A percentile compares a stretch with the other conserved stretches of the same genome.
Conservation (phyloP, 2,329 filamentous ascomycete species). For the Pyricularia pennisetigena region DNA sequence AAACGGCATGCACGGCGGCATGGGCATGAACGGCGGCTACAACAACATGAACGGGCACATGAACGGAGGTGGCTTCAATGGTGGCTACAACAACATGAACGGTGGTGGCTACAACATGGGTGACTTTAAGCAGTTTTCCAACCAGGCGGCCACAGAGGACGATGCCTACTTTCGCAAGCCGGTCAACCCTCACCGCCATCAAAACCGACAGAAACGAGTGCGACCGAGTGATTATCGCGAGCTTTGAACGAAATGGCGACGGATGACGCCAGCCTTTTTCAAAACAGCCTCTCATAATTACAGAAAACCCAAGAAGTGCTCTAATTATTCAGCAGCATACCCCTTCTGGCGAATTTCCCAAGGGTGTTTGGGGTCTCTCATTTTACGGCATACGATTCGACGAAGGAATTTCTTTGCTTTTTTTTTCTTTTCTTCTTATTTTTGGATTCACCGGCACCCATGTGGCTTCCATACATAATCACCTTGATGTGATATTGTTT, state of each 20-base stretch:
- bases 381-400: not conserved
- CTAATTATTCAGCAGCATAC: too few species aligned
- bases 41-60: slow-evolving; percentile 20
- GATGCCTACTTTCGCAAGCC: slow-evolving; percentile 93
- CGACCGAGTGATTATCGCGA: slow-evolving; percentile 88
- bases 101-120: slow-evolving; percentile 11
- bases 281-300: not conserved
- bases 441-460: not conserved
- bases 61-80: slow-evolving; percentile 23
- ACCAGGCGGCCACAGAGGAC: slow-evolving; percentile 58
- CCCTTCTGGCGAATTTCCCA: not conserved
- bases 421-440: not conserved
- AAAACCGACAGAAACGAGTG: slow-evolving; percentile 68
- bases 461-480: not conserved
- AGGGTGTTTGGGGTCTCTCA: not conserved
- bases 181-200: slow-evolving; percentile 85
- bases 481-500: not conserved
- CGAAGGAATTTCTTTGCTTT: not conserved
- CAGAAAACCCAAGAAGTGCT: not conserved
- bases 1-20: slow-evolving; percentile 18
- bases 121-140: slow-evolving; percentile 37
- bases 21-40: slow-evolving; percentile 19
- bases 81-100: slow-evolving; percentile 13
- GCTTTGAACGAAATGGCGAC: slow-evolving; percentile 38
- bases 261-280: not conserved